Evolutionary conservation across 2,329 filamentous ascomycete genomes (phyloP).

Genomic region (Aspergillus sp.): DNA sequence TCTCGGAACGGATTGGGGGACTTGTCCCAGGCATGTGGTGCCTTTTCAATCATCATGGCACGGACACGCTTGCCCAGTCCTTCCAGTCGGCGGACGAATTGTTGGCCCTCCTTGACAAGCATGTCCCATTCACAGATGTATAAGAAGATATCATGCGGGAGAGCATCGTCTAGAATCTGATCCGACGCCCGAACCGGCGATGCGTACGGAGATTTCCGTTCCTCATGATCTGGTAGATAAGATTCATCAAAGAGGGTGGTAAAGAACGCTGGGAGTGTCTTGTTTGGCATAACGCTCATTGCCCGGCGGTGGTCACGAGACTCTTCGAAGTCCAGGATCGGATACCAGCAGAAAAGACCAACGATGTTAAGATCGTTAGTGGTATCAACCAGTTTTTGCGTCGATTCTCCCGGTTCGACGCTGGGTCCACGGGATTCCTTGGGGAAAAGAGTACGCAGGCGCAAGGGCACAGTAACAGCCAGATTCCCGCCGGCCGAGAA

Average conservation of each 20-base stretch:
- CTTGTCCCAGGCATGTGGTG: slow-evolving; percentile 47
- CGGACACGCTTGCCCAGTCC: slow-evolving; percentile 40
- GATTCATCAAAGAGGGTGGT: slow-evolving; percentile 46
- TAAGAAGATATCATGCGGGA: slow-evolving; percentile 58
- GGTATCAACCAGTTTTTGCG: slow-evolving; percentile 31
- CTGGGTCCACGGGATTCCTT: slow-evolving; percentile 18
- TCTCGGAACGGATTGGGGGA: slow-evolving; percentile 44
- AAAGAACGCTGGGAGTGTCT: slow-evolving; percentile 44
- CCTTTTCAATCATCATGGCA: slow-evolving; percentile 42
- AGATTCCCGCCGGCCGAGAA: slow-evolving; percentile 63
- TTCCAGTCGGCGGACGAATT: slow-evolving; percentile 38
- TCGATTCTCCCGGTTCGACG: slow-evolving; percentile 27
- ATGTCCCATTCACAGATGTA: slow-evolving; percentile 65
- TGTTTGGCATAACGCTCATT: slow-evolving; percentile 49
- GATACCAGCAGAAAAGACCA: slow-evolving; percentile 59
- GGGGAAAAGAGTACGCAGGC: slow-evolving; percentile 42
- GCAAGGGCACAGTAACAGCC: slow-evolving; percentile 57
- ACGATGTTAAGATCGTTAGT: slow-evolving; percentile 46
- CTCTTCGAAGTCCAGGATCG: slow-evolving; percentile 57
- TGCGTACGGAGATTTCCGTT: slow-evolving; percentile 55
- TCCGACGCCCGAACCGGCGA: slow-evolving; percentile 54
- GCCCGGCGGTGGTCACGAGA: slow-evolving; percentile 55
- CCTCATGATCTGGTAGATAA: slow-evolving; percentile 42
- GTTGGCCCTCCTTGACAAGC: slow-evolving; percentile 56
- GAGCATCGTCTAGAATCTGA: slow-evolving; percentile 46